phyloP scores from a whole-genome alignment of 2,329 filamentous ascomycete species.

The Diatrype stigma region DNA sequence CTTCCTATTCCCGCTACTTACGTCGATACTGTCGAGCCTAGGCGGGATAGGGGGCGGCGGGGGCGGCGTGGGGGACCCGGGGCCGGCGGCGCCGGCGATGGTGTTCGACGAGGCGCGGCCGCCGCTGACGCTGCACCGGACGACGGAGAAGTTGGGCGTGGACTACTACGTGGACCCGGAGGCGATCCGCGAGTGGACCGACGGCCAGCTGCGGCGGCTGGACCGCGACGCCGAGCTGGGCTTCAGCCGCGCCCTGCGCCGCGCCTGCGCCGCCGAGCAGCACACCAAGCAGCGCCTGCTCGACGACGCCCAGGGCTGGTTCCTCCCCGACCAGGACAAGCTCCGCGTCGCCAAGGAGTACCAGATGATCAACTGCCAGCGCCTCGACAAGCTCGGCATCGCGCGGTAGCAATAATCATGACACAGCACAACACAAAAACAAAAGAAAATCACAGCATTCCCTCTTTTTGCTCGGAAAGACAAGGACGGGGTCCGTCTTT shows the following conservation, averaged over 20 bases:
- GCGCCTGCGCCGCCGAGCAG: slow-evolving; percentile 72
- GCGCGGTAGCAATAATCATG: slow-evolving; percentile 18
- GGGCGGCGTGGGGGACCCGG: slow-evolving; percentile 40
- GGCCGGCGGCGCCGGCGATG: slow-evolving; percentile 61
- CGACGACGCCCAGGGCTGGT: slow-evolving; percentile 82
- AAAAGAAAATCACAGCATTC: no score
- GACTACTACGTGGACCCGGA: slow-evolving; percentile 81
- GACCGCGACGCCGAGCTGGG: slow-evolving; percentile 74
- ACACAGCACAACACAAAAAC: no score
- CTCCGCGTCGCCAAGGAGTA: slow-evolving; percentile 63
- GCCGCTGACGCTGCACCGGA: slow-evolving; percentile 71
- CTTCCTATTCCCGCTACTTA: slow-evolving; percentile 79
- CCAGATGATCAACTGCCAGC: slow-evolving; percentile 49
- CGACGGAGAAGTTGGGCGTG: slow-evolving; percentile 65
- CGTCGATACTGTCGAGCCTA: slow-evolving; percentile 63
- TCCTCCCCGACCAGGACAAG: slow-evolving; percentile 75
- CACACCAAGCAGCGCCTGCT: slow-evolving; percentile 60
- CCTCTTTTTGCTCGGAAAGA: no score
- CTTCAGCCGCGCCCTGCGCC: slow-evolving; percentile 63
- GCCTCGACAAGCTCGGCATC: slow-evolving; percentile 43
- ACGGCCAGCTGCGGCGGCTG: slow-evolving; percentile 66
- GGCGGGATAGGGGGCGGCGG: no score
- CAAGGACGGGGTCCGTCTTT: no score
- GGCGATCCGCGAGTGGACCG: slow-evolving; percentile 68
- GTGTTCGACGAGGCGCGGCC: slow-evolving; percentile 68